Evolutionary conservation across 352 stramenopile genomes (phyloP).

Genomic region (Phytopythium helicoides): DNA sequence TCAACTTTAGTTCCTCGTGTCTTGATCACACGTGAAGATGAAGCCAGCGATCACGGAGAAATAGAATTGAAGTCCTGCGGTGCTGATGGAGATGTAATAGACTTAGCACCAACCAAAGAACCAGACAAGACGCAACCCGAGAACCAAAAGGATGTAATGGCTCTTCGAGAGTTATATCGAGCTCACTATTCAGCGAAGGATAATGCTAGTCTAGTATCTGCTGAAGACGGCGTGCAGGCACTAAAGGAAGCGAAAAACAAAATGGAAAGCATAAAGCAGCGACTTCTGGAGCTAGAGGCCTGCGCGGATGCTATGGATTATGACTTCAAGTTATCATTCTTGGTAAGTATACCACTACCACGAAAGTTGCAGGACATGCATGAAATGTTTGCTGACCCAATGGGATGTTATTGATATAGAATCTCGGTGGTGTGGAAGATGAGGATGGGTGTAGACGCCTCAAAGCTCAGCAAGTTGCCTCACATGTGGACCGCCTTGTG

Average conservation of each 20-base stretch:
- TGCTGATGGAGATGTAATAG: not conserved
- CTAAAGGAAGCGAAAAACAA: not conserved
- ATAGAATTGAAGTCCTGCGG: too few relatives aligned
- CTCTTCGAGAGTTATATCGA: conserved; percentile 2
- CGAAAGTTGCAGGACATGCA: too few relatives aligned
- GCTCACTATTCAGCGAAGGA: not conserved
- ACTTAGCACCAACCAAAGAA: not conserved
- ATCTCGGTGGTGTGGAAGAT: conserved; percentile 1
- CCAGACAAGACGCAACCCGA: not conserved
- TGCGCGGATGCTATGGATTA: conserved; percentile 54
- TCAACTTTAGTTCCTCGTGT: too few relatives aligned
- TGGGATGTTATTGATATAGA: not conserved
- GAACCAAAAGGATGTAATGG: not conserved
- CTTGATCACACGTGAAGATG: too few relatives aligned
- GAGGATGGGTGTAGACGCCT: not conserved
- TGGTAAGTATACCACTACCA: conserved; percentile 30
- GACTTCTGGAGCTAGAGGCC: conserved; percentile 41
- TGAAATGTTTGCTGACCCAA: not conserved
- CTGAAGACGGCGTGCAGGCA: not conserved
- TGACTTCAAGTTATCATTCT: conserved; percentile 49
- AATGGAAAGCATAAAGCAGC: conserved; percentile 13
- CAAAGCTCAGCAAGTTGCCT: conserved; percentile 3
- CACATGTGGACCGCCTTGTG: conserved; percentile 19
- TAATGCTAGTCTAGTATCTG: not conserved
- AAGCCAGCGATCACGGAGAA: too few relatives aligned